Base-by-base conservation (phyloP, 768 basidiomycete species). In the Xerocomellus dryophilus region DNA sequence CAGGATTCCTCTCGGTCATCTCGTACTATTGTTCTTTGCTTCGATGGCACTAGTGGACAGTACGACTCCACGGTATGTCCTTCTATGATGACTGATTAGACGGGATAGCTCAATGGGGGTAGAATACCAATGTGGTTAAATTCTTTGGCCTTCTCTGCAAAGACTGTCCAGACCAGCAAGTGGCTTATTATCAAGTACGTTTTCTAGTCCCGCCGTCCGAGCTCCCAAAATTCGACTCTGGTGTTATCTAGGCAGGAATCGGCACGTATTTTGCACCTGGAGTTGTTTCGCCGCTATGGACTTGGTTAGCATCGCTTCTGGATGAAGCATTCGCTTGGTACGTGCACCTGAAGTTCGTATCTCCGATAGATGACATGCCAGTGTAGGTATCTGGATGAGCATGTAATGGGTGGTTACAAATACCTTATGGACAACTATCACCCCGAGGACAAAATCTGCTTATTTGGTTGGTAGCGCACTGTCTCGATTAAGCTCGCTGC, bases 381-480 rank as follows among this genome's bases (percentile, higher is more conserved):
- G 2, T 25, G 36, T 43, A 87, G 86, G 82, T 90, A 85, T 61
- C 73, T 90, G 39, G 82, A 84, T 49, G 78, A 64, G 1, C 88
- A 90, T 69, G 84, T 90, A 21, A 80, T 83, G 70, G 84, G 80
- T 9, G 90, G 90, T 1, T 93, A 92, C 68, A 74, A 72, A 56
- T 92, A 85, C 67, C 71, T 92, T 48, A 90, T 92, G 90, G 78
- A 86, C 56, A 90, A 86, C 61, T 90, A 86, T 64, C 74, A 72
- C n/a, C 61, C 71, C 0, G 90, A 89, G 1, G 88, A 90, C 65
- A 88, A 78, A 66, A 80, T 91, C 31, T 89, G 84, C 62, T 68
- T 90, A 20, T 89, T 90, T 53, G 88, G 86, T 84, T 23, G 73
- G 61, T 34, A 7, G 18, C 35, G 36, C 34, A 9, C 7, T 9